phyloP scores from a whole-genome alignment of 768 basidiomycete genomes.

The Amanita rubescens region DNA sequence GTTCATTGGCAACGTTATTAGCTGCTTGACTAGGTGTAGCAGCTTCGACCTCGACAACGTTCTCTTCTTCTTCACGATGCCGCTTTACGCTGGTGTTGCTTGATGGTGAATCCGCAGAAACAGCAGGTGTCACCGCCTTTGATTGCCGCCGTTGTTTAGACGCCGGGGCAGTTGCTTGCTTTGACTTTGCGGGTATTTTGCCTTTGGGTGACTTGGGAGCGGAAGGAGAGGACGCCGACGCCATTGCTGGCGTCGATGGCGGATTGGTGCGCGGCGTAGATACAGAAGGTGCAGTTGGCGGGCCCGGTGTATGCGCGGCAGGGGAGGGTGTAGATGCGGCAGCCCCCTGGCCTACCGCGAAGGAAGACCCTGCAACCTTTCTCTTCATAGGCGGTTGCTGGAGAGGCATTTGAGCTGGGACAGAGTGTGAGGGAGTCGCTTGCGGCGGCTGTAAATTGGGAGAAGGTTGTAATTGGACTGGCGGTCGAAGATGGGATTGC shows the following conservation, averaged over 20 bases:
- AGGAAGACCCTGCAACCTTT: constrained; percentile 18
- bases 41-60: constrained; percentile 18
- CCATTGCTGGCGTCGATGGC: constrained; percentile 39
- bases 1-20: constrained; percentile 32
- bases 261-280: constrained; percentile 38
- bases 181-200: constrained; percentile 43
- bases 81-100: constrained; percentile 34
- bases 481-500: background rate
- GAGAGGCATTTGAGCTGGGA: constrained; percentile 18
- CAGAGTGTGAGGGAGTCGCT: background rate
- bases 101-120: constrained; percentile 17
- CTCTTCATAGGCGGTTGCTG: constrained; percentile 22
- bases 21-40: constrained; percentile 23
- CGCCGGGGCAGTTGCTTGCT: constrained; percentile 14
- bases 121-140: constrained; percentile 20
- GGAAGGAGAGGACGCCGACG: constrained; percentile 51
- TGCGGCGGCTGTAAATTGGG: constrained; percentile 6
- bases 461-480: constrained; percentile 1
- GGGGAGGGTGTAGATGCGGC: constrained; percentile 37
- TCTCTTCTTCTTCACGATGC: constrained; percentile 45
- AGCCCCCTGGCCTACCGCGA: constrained; percentile 19
- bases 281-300: constrained; percentile 29
- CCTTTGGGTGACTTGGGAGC: constrained; percentile 65
- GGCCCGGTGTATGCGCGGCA: constrained; percentile 33
- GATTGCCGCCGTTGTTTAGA: constrained; percentile 26